Base-by-base conservation (phyloP, 2,329 filamentous ascomycete species). In the Fusarium poae region DNA sequence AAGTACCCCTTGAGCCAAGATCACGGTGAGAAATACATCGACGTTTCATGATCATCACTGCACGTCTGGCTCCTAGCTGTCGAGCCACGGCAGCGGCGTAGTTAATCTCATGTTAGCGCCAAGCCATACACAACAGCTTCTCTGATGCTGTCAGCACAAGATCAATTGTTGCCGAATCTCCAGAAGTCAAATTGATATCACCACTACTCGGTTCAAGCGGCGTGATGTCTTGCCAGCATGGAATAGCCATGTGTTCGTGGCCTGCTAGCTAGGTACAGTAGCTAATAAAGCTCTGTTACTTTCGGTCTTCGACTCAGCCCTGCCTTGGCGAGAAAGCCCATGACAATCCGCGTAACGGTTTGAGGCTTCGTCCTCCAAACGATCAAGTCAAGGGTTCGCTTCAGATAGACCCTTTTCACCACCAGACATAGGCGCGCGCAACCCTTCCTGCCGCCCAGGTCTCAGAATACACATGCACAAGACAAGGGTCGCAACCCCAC, bases 41-140 rank as follows among this genome's bases (percentile, higher is more conserved):
- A 35, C 40, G 40, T 58, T 63, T 46, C 46, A 42, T 67, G 34
- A 64, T 54, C 51, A 39, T 60, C 43, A 23, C 48, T 62, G 44
- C 52, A 63, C 21, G 35, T 57, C 44, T 49, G 27, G 15, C 25
- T 55, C 21, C 37, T 46, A 48, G 27, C 25, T 25, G 51, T 45
- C 45, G 30, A 68, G 43, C 46, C 46, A 67, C 46, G 44, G 58
- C 44, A 65, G 64, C 44, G 67, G 62, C 58, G 51, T 66, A 64
- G 44, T 59, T 44, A 32, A 48, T 37, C 21, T 68, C 40, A 35
- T 34, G 25, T 55, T 60, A 44, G 50, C 43, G 42, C 46, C 20
- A 30, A 55, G 34, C 39, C 54, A 57, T 49, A 32, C 30, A 48
- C 53, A 29, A 37, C 46, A 68, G 40, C 60, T 18, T 43, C 40